Evolutionary conservation across 495 filamentous ascomycete species (phyloP).

Genomic region (Hyaloscypha finlandica): DNA sequence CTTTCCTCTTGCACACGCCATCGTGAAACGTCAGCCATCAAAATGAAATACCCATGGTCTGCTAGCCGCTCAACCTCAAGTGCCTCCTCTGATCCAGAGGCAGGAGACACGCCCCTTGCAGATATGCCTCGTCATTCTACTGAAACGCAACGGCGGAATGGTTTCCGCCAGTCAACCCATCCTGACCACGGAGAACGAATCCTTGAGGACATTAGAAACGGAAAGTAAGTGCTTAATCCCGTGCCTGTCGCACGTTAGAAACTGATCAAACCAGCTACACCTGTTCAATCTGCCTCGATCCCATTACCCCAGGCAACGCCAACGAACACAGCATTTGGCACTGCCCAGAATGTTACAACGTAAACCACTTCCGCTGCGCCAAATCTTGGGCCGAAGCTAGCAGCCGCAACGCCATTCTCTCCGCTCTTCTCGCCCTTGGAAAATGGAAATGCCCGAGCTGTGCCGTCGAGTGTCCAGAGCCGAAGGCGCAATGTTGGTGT

Average conservation of each 20-base stretch:
- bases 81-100: neutral
- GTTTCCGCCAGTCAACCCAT: constrained; percentile 4
- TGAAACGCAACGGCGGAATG: constrained; percentile 12
- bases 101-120: neutral
- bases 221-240: constrained; percentile 13
- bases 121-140: constrained; percentile 7
- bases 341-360: constrained; percentile 12
- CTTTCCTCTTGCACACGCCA: neutral
- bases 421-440: neutral
- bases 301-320: neutral
- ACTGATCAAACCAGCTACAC: constrained; percentile 13
- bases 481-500: neutral
- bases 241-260: neutral
- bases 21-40: neutral
- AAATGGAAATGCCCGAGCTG: constrained; percentile 20
- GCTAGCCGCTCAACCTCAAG: neutral
- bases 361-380: constrained; percentile 20
- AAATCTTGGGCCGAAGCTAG: constrained; percentile 4
- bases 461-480: neutral
- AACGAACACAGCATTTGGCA: constrained; percentile 18
- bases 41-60: neutral
- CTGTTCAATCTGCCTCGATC: constrained; percentile 18
- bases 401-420: neutral
- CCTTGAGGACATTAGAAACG: constrained; percentile 19
- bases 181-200: constrained; percentile 10